Base-by-base conservation (phyloP, 108 stramenopile species). In the Stephanodiscus triporus region DNA sequence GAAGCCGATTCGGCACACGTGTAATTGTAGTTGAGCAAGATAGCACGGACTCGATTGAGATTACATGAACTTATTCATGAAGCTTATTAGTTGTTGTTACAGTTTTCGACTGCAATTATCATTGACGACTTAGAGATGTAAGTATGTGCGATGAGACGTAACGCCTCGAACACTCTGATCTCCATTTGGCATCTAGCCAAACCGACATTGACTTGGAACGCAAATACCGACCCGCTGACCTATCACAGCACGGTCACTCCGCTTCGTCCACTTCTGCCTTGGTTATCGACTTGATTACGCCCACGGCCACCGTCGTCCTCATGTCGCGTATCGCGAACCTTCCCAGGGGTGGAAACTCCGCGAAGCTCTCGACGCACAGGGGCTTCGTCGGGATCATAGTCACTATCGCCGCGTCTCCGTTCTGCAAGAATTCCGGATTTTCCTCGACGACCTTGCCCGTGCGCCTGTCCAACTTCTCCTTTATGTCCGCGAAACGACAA, bases 291-390 rank as follows among this genome's bases (percentile, higher is more conserved):
- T 98, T 98, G 85, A 99, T 96, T 30, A 99, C 90, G 43, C 99
- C 98, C 40, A 99, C 96, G 11, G 98, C 99, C 54, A 99, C 93
- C 19, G 94, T 97, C 56, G 91, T 87, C 26, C 92, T 88, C 70
- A 91, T 90, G 59, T 98, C 93, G 38, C 99, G 86, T 55, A 99
- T 79, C 16, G 96, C 97, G 84, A 99, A 97, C 27, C 99, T 89
- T n/a, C 99, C 99, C 48, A 99, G 84, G 6, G 97, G 88, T 17
- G 98, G 96, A 84, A 92, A 97, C 16, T 97, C 94, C 29, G 91
- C 73, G 78, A 95, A 99, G 7, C 82, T 19, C 84, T 99, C 98
- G 69, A 98, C 86, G 74, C 91, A 96, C 68, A 98, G 77, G 51
- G 91, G 92, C 86, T 89, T 96, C 59, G 85, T 86, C 60, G 90